phyloP scores from a whole-genome alignment of 495 filamentous ascomycete species.

The Platismatia glauca region DNA sequence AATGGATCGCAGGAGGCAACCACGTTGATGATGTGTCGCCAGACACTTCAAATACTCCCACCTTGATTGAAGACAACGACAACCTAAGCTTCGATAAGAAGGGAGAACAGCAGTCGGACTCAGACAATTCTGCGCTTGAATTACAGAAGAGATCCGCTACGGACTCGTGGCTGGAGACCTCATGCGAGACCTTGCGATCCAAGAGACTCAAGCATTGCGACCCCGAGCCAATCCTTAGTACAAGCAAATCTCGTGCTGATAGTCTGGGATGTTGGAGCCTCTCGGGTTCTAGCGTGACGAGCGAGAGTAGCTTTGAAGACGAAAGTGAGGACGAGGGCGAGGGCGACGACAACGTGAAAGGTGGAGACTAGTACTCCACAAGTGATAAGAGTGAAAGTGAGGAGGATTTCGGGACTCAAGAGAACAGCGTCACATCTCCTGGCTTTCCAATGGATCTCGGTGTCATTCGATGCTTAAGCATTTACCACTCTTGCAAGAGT shows the following conservation, averaged over 20 bases:
- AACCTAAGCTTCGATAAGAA: not conserved
- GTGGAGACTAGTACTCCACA: not conserved
- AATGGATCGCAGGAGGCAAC: not conserved
- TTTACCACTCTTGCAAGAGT: not conserved
- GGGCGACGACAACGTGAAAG: not conserved
- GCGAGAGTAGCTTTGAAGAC: not conserved
- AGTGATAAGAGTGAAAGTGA: not conserved
- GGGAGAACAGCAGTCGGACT: not conserved
- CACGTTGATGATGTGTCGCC: not conserved
- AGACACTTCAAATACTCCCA: not conserved
- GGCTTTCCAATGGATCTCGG: not conserved
- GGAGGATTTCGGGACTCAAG: not conserved
- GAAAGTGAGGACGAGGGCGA: not conserved
- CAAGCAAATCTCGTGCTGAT: not conserved
- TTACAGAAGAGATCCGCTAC: conserved; percentile 1
- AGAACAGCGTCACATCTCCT: not conserved
- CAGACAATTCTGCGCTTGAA: not conserved
- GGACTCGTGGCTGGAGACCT: not conserved
- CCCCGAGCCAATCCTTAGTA: not conserved
- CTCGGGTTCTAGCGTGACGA: not conserved
- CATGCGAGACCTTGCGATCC: not conserved
- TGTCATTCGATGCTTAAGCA: not conserved
- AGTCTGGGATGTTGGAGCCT: not conserved
- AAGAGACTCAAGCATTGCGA: not conserved
- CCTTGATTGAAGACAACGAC: not conserved